A percentile compares a stretch with the other conserved stretches of the same genome.
Conservation (phyloP, 805 yeast species). For the Starmerella scarabaei region DNA sequence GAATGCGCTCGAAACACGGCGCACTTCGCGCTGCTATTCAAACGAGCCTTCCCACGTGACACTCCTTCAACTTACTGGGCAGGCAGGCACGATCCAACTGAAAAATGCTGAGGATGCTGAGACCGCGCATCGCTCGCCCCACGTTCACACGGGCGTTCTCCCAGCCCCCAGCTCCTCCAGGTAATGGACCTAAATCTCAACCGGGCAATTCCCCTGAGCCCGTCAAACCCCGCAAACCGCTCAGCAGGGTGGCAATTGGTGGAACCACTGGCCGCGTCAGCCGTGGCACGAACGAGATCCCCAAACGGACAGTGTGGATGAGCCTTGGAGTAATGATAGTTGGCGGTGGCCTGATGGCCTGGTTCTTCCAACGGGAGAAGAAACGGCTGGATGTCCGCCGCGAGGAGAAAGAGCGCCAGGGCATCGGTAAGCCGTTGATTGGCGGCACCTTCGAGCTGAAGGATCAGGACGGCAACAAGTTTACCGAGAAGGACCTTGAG, state of each 20-base stretch:
- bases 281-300: conserved; percentile 25
- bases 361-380: conserved; percentile 63
- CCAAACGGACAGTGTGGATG: conserved; percentile 52
- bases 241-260: conserved; percentile 72
- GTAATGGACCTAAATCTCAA: no score
- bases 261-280: conserved; percentile 35
- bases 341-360: conserved; percentile 61
- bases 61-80: no score
- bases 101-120: no score
- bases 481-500: conserved; percentile 63
- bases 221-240: conserved; percentile 41
- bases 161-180: no score
- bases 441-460: conserved; percentile 77
- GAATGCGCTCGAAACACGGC: no score
- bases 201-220: neutral
- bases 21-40: no score
- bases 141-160: no score
- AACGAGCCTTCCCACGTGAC: no score
- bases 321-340: conserved; percentile 54
- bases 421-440: conserved; percentile 80
- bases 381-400: conserved; percentile 57
- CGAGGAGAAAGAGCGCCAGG: conserved; percentile 74
- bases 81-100: no score
- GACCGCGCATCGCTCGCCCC: no score
- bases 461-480: conserved; percentile 56